Evolutionary conservation across 148 eudicot species (phyloP).

Genomic region (Camellia japonica): DNA sequence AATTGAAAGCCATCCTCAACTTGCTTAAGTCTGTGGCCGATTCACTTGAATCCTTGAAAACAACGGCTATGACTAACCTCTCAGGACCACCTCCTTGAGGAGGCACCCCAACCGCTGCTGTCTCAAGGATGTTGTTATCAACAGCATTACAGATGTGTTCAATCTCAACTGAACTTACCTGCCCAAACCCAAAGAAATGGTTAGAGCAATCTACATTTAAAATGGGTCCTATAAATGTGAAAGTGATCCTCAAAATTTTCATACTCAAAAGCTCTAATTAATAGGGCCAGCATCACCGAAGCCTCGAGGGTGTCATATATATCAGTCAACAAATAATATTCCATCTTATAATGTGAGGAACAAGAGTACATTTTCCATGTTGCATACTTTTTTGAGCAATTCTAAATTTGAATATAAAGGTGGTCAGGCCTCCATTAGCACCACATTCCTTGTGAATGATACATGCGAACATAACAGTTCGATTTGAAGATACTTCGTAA

Average conservation of each 20-base stretch:
- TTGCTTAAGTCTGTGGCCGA: constrained; percentile 35
- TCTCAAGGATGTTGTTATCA: constrained; percentile 61
- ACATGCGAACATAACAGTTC: not conserved
- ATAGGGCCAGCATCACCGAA: not conserved
- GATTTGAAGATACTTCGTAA: not conserved
- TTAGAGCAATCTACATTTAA: not conserved
- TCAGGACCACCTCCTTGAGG: constrained; percentile 89
- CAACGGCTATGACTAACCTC: constrained; percentile 70
- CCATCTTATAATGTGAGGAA: not conserved
- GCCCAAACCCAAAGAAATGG: constrained; percentile 12
- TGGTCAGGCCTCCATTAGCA: not conserved
- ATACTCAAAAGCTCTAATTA: not conserved
- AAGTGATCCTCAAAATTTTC: not conserved
- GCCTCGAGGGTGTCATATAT: not conserved
- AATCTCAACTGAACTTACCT: constrained; percentile 95
- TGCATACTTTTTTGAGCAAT: not conserved
- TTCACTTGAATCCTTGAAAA: constrained; percentile 48
- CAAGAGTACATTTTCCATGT: not conserved
- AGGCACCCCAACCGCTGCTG: constrained; percentile 91
- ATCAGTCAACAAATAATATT: not conserved
- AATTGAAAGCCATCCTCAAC: constrained; percentile 58
- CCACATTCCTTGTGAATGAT: not conserved
- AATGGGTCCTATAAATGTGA: not conserved
- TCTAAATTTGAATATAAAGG: not conserved
- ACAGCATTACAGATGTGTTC: constrained; percentile 79